A percentile compares a stretch with the other conserved stretches of the same genome.
phyloP scores from a whole-genome alignment of 495 filamentous ascomycete species.

The Rhypophila decipiens region DNA sequence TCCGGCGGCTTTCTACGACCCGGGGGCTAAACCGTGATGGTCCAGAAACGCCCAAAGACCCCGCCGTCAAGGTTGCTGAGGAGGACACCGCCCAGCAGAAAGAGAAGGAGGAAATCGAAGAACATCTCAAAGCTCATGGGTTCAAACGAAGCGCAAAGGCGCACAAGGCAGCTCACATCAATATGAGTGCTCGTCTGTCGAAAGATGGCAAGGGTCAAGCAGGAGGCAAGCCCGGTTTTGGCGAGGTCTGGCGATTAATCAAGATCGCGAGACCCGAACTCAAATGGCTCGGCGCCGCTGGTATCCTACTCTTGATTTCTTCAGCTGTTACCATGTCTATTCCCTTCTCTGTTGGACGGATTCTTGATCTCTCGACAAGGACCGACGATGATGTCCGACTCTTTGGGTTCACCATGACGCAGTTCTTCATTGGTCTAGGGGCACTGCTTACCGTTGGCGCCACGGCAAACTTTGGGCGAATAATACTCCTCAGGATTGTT shows the following conservation, averaged over 20 bases:
- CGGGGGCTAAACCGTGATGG: slow-evolving; percentile 6
- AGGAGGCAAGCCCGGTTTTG: slow-evolving; percentile 58
- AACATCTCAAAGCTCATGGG: slow-evolving; percentile 23
- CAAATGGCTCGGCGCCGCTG: slow-evolving; percentile 69
- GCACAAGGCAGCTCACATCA: slow-evolving; percentile 78
- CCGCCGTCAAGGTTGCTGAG: slow-evolving; percentile 1
- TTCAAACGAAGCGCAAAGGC: slow-evolving; percentile 60
- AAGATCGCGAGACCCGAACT: slow-evolving; percentile 83
- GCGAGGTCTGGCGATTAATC: slow-evolving; percentile 80
- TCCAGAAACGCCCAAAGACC: slow-evolving; percentile 1
- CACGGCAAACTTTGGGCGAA: slow-evolving; percentile 85
- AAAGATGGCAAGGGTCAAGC: slow-evolving; percentile 69
- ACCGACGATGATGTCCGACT: slow-evolving; percentile 26
- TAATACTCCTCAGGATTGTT: slow-evolving; percentile 89
- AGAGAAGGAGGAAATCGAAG: slow-evolving; percentile 15
- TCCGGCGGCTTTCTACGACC: slow-evolving; percentile 27
- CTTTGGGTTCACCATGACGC: slow-evolving; percentile 26
- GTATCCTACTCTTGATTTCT: slow-evolving; percentile 77
- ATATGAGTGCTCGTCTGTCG: slow-evolving; percentile 76
- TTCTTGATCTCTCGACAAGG: slow-evolving; percentile 63
- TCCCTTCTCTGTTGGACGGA: slow-evolving; percentile 91
- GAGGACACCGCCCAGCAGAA: slow-evolving; percentile 13
- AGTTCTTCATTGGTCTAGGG: slow-evolving; percentile 37
- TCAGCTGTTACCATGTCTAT: slow-evolving; percentile 90
- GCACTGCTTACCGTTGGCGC: slow-evolving; percentile 26